Evolutionary conservation across 2,329 filamentous ascomycete species (phyloP).

Genomic region (Ophiostoma sp.): DNA sequence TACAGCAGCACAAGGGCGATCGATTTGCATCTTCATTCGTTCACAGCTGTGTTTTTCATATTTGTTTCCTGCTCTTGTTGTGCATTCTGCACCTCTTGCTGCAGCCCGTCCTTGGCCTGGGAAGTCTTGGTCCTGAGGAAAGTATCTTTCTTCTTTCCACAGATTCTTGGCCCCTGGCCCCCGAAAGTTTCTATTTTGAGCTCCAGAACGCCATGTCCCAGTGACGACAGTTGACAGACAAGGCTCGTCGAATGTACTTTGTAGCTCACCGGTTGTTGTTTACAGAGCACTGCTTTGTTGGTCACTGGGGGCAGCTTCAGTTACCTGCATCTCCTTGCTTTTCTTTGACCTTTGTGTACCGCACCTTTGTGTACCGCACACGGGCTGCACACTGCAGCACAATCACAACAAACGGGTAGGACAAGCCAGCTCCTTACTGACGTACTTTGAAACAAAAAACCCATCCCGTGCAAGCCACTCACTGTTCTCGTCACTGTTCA

Average conservation of each 20-base stretch:
- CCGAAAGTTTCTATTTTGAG: slow-evolving; percentile 1
- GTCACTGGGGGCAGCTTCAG: neutral
- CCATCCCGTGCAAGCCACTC: neutral
- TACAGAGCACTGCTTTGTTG: neutral
- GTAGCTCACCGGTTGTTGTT: neutral
- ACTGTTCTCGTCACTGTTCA: neutral
- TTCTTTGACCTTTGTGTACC: no score
- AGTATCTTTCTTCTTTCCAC: neutral
- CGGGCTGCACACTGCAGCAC: neutral
- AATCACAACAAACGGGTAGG: neutral
- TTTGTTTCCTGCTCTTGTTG: neutral
- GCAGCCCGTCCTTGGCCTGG: neutral
- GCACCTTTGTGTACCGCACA: neutral
- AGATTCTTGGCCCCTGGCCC: neutral
- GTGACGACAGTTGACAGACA: neutral
- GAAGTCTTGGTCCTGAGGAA: neutral
- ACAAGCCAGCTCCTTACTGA: neutral
- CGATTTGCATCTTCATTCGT: neutral
- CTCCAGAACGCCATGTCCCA: neutral
- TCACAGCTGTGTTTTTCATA: neutral
- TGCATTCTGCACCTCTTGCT: neutral
- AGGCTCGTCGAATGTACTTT: neutral
- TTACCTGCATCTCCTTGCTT: neutral
- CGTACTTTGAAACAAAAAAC: neutral
- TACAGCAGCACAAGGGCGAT: neutral